Evolutionary conservation across 148 eudicot genomes (phyloP).

Genomic region (Chenopodium berlandieri): DNA sequence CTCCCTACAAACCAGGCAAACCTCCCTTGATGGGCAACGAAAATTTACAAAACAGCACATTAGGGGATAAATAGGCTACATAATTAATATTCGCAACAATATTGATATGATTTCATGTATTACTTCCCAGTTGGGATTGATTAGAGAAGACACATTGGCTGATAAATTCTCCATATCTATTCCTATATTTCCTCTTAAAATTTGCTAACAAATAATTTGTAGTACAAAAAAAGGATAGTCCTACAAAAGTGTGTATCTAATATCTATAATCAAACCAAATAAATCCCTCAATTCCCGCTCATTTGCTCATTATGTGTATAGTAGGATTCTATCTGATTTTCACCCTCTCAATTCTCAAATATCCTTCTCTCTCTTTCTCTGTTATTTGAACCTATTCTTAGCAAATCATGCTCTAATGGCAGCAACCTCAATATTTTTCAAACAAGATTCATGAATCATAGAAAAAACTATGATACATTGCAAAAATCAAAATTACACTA

Average conservation of each 20-base stretch:
- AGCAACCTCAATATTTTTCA: constrained; percentile 20
- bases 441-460: constrained; percentile 13
- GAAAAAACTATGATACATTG: constrained; percentile 21
- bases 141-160: background rate
- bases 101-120: too few species aligned
- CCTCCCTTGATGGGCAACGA: too few species aligned
- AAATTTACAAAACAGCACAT: too few species aligned
- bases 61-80: too few species aligned
- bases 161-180: background rate
- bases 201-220: background rate
- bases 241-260: background rate
- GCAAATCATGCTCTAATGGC: constrained; percentile 22
- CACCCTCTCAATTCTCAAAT: too few species aligned
- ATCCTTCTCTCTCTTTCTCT: background rate
- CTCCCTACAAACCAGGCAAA: too few species aligned
- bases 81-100: too few species aligned
- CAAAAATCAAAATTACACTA: constrained; percentile 15
- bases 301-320: too few species aligned
- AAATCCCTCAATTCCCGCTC: constrained; percentile 16
- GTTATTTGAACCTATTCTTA: constrained; percentile 23
- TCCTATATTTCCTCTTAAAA: constrained; percentile 26
- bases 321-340: too few species aligned
- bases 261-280: constrained; percentile 5
- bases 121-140: too few species aligned
- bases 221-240: background rate